These are phyloP conservation scores for Candida albicans DNA, from an alignment of 1,139 yeast genomes.

Conservation along the genomic window DNA sequence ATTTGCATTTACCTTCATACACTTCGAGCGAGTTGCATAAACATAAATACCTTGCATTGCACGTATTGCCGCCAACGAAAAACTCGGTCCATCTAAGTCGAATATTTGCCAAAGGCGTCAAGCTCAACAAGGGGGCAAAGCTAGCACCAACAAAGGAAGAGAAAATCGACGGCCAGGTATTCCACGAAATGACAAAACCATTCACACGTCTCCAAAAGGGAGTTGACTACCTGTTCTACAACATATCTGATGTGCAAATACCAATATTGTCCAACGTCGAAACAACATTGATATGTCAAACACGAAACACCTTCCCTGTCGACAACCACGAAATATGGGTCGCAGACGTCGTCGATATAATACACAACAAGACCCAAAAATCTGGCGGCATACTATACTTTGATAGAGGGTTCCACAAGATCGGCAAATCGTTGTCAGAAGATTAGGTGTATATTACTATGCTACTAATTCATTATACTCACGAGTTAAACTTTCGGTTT, in stretches of 20 bases:
- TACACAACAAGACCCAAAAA: slow-evolving; percentile 19
- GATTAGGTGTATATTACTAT: slow-evolving; percentile 2
- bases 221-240: slow-evolving; percentile 12
- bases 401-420: slow-evolving; percentile 56
- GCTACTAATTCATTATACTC: slow-evolving; percentile 13
- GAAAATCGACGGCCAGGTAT: slow-evolving; percentile 36
- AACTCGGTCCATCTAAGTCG: slow-evolving; percentile 55
- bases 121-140: slow-evolving; percentile 17
- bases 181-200: slow-evolving; percentile 53
- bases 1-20: slow-evolving; percentile 77
- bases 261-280: slow-evolving; percentile 66
- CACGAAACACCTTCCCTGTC: slow-evolving; percentile 52
- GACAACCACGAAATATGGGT: slow-evolving; percentile 91
- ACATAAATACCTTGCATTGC: slow-evolving; percentile 61
- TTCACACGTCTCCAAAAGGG: slow-evolving; percentile 31
- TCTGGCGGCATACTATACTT: slow-evolving; percentile 68
- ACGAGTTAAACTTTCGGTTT: slow-evolving; percentile 16
- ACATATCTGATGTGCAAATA: slow-evolving; percentile 34
- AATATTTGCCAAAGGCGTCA: slow-evolving; percentile 60
- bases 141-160: slow-evolving; percentile 17
- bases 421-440: slow-evolving; percentile 45
- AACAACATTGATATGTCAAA: slow-evolving; percentile 63
- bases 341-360: slow-evolving; percentile 59
- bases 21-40: slow-evolving; percentile 67
- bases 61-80: slow-evolving; percentile 61